Evolutionary conservation across 2,329 filamentous ascomycete genomes (phyloP), one percentile per base, ranked within the genome.

Genomic region (Chaetomiaceae sp.): DNA sequence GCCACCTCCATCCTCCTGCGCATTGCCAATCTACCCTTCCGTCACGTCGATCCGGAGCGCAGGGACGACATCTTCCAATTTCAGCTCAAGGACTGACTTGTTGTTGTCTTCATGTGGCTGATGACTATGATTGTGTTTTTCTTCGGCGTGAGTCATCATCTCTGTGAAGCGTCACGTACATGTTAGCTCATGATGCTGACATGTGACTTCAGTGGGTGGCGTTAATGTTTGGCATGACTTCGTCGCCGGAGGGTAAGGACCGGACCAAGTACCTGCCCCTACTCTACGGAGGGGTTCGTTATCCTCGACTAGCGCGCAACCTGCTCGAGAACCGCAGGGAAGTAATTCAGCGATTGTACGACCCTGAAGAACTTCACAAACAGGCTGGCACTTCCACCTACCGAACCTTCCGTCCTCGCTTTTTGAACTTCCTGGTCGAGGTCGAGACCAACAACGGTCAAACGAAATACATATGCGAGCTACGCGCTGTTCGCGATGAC

Each of bases 301-400:
- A 48, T 17, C 46, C 46, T 3, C 40, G 46, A 9, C 7, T 48
- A 14, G 46, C 46, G 7, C 46, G 46, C 22, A 48, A 48, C 20
- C 18, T 48, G 14, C 40, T 48, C 9, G 46, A 48, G 36, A 48
- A 48, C 20, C 24, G 46, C 14, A 18, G 34, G 17, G 29, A 39
- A 9, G 46, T 48, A 15, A 36, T 20, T 17, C 24, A 35, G 12
- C 27, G 9, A 2, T 27, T 48, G 4, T 7, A 33, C 3, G 17
- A n/a, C 15, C 27, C 39, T 12, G 29, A 34, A 9, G 14, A 34
- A 3, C 17, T 20, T 12, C 44, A 48, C 26, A 42, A 27, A 7
- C 27, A 3, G 12, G 18, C 32, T 4, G 46, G 35, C 11, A 14
- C 39, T 9, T 39, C 39, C 19, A 39, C 26, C n/a, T 48, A 48